phyloP scores from a whole-genome alignment of 2,329 filamentous ascomycete species.

The Neofusicoccum cordaticola region DNA sequence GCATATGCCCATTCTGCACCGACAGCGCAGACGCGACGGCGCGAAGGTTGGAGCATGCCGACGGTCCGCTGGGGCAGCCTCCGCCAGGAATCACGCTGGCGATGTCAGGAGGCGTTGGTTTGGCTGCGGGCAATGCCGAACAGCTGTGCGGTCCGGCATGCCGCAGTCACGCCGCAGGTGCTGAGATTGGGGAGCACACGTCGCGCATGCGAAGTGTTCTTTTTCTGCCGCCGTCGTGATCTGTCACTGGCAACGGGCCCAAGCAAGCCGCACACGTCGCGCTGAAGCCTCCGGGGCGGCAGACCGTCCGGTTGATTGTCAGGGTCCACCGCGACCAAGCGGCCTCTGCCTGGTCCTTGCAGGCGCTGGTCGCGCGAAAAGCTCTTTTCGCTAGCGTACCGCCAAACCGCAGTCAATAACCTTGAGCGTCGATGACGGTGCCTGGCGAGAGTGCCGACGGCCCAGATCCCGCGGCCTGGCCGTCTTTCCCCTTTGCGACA shows the following conservation, averaged over 20 bases:
- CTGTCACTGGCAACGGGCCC: not conserved
- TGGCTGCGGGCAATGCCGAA: not conserved
- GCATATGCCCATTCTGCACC: not conserved
- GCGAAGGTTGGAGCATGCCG: not conserved
- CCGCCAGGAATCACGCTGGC: not conserved
- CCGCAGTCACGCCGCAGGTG: slow-evolving; percentile 1
- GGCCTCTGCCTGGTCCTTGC: not conserved
- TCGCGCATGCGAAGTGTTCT: not conserved
- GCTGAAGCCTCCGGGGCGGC: not conserved
- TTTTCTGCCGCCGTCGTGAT: not conserved
- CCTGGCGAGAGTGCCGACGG: not conserved
- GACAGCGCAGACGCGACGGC: not conserved
- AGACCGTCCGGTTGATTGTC: not conserved
- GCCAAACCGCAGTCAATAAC: not conserved
- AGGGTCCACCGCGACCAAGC: not conserved
- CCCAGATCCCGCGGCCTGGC: not conserved
- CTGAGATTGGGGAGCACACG: not conserved
- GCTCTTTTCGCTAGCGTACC: not conserved
- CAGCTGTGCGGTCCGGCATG: not conserved
- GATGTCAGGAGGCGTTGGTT: not conserved
- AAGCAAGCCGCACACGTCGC: not conserved
- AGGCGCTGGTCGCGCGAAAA: not conserved
- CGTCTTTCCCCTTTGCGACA: not conserved
- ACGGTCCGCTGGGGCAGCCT: not conserved
- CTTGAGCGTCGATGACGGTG: not conserved